Evolutionary conservation across 148 eudicot genomes (phyloP), one percentile per base, ranked within the genome.

Genomic region (Silene conica): DNA sequence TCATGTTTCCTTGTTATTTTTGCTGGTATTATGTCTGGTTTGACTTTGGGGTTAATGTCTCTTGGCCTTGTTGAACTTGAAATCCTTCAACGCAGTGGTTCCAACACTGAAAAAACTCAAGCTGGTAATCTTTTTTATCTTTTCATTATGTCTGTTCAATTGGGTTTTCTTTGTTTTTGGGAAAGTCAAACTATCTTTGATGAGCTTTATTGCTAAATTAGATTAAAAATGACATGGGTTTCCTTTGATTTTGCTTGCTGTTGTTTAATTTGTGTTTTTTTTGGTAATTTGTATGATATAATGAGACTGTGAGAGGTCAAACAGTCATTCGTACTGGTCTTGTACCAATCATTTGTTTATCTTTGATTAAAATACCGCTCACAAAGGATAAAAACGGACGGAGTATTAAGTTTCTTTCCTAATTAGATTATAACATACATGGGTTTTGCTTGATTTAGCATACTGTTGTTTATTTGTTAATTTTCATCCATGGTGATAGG

Each of bases 21-120:
- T 82, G 98, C 96, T 22, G 98, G 98, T 19, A 88, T 93, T 6
- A 93, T 93, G 98, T 93, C 98, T 10, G 98, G 98, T 2, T 81
- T 93, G 7, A 93, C 98, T 2, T 50, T 93, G 63, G 98, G 98
- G 7, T 77, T 94, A 72, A 94, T 91, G 98, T 94, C 98, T 7
- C 89, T 94, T 41, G 89, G 97, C 5, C 85, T 91, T 22, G 97
- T 94, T 12, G 98, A 94, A 65, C 97, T 94, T 57, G 98, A 94
- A 79, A 91, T 94, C 67, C 97, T 91, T 70, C 92, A 88, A 50
- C 75, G 96, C 0, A 90, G 97, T 81, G 98, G 98, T 62, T 81
- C 88, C 20, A 12, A 75, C 2, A 64, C 83, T 28, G 97, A 95
- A 81, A 90, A 90, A 82, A 88, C 78, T 43, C 98, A 89, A 94